Conservation (phyloP, 2,329 filamentous ascomycete genomes). For the Fusarium clavum region DNA sequence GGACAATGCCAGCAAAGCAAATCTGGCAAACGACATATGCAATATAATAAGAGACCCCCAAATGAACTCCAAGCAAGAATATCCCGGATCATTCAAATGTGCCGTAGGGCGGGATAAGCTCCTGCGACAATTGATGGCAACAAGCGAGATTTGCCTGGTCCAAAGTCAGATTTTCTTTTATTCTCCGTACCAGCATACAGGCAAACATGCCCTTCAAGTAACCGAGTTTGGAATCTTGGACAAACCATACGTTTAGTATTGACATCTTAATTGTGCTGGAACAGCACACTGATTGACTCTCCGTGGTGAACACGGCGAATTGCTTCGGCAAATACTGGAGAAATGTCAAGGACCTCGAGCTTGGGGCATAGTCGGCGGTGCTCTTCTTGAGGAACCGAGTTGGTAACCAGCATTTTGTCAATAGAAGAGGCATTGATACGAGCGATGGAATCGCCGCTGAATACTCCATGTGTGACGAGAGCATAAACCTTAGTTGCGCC, state of each 20-base stretch:
- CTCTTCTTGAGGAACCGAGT: conserved; percentile 90
- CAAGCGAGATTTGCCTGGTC: conserved; percentile 9
- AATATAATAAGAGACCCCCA: conserved; percentile 41
- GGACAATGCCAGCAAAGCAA: conserved; percentile 38
- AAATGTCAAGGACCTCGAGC: conserved; percentile 89
- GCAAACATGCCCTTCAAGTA: conserved; percentile 21
- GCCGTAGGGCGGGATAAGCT: conserved; percentile 25
- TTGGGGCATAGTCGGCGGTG: conserved; percentile 84
- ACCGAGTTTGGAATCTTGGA: conserved; percentile 20
- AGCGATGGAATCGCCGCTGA: conserved; percentile 94
- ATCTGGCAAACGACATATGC: conserved; percentile 41
- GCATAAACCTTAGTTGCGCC: conserved; percentile 93
- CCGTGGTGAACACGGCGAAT: conserved; percentile 97
- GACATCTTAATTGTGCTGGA: conserved; percentile 58
- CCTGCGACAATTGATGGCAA: conserved; percentile 23
- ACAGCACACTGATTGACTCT: conserved; percentile 96
- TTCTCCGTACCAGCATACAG: conserved; percentile 8
- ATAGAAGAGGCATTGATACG: conserved; percentile 93
- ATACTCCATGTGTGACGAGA: conserved; percentile 91
- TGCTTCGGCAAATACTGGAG: conserved; percentile 92
- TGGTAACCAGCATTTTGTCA: conserved; percentile 95
- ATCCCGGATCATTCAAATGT: conserved; percentile 33
- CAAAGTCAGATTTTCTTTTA: conserved; percentile 3
- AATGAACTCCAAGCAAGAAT: conserved; percentile 46
- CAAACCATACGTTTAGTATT: conserved; percentile 23